phyloP scores from a whole-genome alignment of 805 yeast species.

The Saturnispora hagleri region DNA sequence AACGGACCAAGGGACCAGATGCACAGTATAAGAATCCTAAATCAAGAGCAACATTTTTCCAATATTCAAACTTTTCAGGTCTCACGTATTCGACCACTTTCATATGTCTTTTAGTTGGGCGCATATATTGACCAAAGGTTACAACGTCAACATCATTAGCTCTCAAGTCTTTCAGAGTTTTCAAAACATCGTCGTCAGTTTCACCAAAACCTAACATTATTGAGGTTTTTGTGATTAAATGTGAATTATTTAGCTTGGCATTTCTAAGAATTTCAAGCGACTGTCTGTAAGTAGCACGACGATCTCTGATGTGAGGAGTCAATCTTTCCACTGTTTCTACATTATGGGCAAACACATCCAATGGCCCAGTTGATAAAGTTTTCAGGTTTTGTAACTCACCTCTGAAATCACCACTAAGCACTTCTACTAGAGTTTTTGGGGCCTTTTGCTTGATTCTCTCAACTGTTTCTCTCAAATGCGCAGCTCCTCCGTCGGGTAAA shows the following conservation, averaged over 20 bases:
- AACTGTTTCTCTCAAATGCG: conserved; percentile 85
- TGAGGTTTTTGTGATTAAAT: conserved; percentile 83
- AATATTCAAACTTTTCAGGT: conserved; percentile 89
- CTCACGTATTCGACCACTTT: conserved; percentile 91
- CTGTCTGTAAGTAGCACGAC: conserved; percentile 93
- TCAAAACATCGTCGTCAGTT: conserved; percentile 78
- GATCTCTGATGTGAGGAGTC: conserved; percentile 91
- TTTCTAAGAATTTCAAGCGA: conserved; percentile 65
- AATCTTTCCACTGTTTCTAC: conserved; percentile 92
- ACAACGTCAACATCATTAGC: conserved; percentile 80
- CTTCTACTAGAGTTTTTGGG: conserved; percentile 87
- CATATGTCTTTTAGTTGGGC: conserved; percentile 98
- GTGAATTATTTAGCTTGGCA: conserved; percentile 72
- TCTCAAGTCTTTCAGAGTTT: conserved; percentile 69
- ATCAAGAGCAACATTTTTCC: conserved; percentile 80
- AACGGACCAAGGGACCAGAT: conserved; percentile 92
- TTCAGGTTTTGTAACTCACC: conserved; percentile 81
- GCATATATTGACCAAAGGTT: conserved; percentile 97
- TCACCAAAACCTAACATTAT: conserved; percentile 97
- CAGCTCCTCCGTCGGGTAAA: conserved; percentile 84
- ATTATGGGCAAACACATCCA: conserved; percentile 96
- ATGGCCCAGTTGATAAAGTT: conserved; percentile 72
- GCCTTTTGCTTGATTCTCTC: conserved; percentile 74
- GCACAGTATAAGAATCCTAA: conserved; percentile 96
- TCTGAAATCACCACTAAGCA: conserved; percentile 88